A percentile compares a stretch with the other conserved stretches of the same genome.
These are phyloP conservation scores for Hericium erinaceus DNA, from an alignment of 768 basidiomycete genomes.

Conservation along the genomic window DNA sequence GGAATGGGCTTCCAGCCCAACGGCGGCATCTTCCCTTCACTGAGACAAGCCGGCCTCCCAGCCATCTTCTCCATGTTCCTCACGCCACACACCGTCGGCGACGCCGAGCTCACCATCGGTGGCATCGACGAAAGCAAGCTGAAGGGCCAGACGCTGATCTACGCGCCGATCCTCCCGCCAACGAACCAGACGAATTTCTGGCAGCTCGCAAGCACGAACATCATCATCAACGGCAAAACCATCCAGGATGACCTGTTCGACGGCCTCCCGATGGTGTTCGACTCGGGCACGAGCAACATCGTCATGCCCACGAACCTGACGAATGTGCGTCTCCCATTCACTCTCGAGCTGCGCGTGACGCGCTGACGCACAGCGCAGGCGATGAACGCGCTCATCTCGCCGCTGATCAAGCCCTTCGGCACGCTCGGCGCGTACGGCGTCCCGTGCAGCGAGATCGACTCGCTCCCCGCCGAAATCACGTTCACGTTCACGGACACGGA, in stretches of 20 bases:
- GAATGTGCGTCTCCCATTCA: constrained; percentile 25
- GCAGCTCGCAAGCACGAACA: neutral
- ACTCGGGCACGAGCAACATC: constrained; percentile 49
- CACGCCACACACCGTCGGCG: constrained; percentile 35
- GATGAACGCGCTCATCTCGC: constrained; percentile 50
- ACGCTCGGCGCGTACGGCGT: constrained; percentile 47
- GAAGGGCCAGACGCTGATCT: constrained; percentile 40
- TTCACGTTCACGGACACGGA: constrained; percentile 43
- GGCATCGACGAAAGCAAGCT: constrained; percentile 46
- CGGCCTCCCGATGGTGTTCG: constrained; percentile 40
- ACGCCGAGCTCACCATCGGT: constrained; percentile 45
- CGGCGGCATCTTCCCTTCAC: neutral
- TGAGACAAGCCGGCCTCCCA: constrained; percentile 24
- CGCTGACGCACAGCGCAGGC: constrained; percentile 24
- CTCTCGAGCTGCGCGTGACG: neutral
- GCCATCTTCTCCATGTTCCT: constrained; percentile 26
- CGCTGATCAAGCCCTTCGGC: constrained; percentile 41
- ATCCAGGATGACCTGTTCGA: neutral
- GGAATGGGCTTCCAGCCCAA: neutral
- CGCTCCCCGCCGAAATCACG: constrained; percentile 42
- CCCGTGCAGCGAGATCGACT: constrained; percentile 35
- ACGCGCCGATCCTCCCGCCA: constrained; percentile 22
- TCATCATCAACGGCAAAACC: neutral
- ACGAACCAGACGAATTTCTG: neutral
- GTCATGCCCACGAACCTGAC: constrained; percentile 40